Evolutionary conservation across 2,329 filamentous ascomycete genomes (phyloP).

Genomic region (Colletotrichum gigasporum): DNA sequence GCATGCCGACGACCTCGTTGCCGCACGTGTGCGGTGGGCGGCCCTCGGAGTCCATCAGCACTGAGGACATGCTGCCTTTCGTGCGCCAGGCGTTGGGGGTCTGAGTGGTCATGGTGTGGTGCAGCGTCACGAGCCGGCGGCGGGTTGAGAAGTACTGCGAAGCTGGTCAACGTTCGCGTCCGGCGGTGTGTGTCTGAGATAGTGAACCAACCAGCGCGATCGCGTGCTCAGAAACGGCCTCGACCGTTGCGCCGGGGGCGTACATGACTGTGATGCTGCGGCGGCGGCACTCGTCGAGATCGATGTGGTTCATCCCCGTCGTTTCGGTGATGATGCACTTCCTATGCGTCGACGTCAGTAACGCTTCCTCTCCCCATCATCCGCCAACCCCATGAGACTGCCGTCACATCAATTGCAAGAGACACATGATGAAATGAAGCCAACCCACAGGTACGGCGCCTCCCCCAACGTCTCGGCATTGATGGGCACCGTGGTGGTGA

Average conservation of each 20-base stretch:
- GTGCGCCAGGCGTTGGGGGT: conserved; percentile 30
- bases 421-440: neutral
- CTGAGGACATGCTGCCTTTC: conserved; percentile 30
- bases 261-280: conserved; percentile 35
- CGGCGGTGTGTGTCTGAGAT: neutral
- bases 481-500: conserved; percentile 36
- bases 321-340: conserved; percentile 37
- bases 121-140: conserved; percentile 33
- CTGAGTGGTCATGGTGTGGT: conserved; percentile 33
- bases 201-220: conserved; percentile 29
- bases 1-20: conserved; percentile 38
- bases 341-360: conserved; percentile 13
- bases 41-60: conserved; percentile 32
- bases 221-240: conserved; percentile 37
- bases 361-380: neutral
- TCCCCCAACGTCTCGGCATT: conserved; percentile 29
- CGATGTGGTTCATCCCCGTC: conserved; percentile 36
- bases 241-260: conserved; percentile 33
- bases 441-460: conserved; percentile 35
- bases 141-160: conserved; percentile 35
- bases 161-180: no score
- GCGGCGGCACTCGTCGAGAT: conserved; percentile 34
- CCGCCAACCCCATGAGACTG: no score
- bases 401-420: no score
- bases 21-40: conserved; percentile 37